Base-by-base conservation (phyloP, 2,329 filamentous ascomycete species). In the Fusarium sp. region DNA sequence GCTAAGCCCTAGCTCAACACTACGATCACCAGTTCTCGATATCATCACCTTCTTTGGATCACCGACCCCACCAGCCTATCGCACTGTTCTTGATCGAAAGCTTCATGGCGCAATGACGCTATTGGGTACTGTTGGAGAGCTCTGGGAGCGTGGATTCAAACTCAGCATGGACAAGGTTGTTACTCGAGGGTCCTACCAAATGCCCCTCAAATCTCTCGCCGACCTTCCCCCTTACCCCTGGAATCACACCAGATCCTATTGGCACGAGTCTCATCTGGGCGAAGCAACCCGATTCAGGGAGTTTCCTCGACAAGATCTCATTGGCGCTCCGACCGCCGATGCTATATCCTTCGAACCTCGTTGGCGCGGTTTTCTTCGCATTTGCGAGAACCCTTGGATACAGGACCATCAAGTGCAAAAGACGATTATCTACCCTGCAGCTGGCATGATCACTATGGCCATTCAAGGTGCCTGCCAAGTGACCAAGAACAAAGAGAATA, bases 211-310 rank as follows among this genome's bases (percentile, higher is more conserved):
- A 52, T 80, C 80, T 20, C 74, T 87, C 5, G 68, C 77, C 2
- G 80, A 83, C 58, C 72, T 88, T 31, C 85, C 86, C 3, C 77
- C 80, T 1, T 87, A 87, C 60, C 80, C 83, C 4, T 88, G 85
- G 85, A 85, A 87, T 29, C 85, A 87, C 58, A 74, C 76, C 25
- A 83, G 80, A 25, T 76, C 72, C 2, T 85, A 86, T 70, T 87
- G 85, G 85, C 80, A 84, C 60, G 85, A 88, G 59, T 83, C 82
- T 2, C 80, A 83, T 39, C 69, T 84, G 4, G 82, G 81, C 20
- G 70, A 74, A 15, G 77, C 80, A 13, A 80, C 80, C 45, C 80
- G 84, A 4, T 80, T 83, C 57, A 78, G 83, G 15, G 75, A 79
- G 25, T 80, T 80, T 51, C 79, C 80, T 3, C 78, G 84, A 13